These are phyloP conservation scores for Themeda triandra DNA, from an alignment of 176 grass and related monocot species.

Conservation along the genomic window DNA sequence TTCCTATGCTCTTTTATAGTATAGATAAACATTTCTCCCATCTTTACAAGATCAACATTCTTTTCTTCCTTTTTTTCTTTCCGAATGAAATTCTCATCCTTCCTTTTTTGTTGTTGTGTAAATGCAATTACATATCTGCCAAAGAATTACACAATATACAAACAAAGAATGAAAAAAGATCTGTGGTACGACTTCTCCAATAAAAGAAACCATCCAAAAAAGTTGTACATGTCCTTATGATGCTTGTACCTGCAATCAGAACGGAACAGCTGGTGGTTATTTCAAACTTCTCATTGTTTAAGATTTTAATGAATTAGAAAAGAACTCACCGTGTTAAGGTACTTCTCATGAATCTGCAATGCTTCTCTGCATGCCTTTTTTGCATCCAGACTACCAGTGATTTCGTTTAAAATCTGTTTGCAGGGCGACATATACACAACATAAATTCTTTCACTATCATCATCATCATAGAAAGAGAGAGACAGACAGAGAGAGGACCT, in stretches of 20 bases:
- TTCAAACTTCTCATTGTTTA: neutral
- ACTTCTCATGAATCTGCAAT: conserved; percentile 79
- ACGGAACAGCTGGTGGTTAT: neutral
- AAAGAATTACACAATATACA: conserved; percentile 30
- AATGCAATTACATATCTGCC: conserved; percentile 25
- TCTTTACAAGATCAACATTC: conserved; percentile 17
- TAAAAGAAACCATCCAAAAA: neutral
- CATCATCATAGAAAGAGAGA: neutral
- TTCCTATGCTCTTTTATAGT: too few species aligned
- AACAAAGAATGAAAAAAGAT: neutral
- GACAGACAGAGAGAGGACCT: conserved; percentile 46
- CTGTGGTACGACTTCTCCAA: conserved; percentile 3
- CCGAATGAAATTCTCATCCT: neutral
- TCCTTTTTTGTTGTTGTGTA: neutral
- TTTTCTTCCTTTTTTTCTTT: neutral
- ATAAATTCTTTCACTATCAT: conserved; percentile 23
- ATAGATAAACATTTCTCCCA: neutral
- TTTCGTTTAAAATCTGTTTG: conserved; percentile 84
- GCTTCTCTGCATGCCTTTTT: conserved; percentile 85
- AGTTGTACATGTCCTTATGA: conserved; percentile 33
- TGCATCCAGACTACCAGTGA: conserved; percentile 90
- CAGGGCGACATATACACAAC: conserved; percentile 23
- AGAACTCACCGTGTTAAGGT: conserved; percentile 61
- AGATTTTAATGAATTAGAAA: neutral
- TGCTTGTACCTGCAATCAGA: conserved; percentile 59